These are phyloP conservation scores for Mycena leptocephala DNA, from an alignment of 768 basidiomycete genomes.

Conservation along the genomic window DNA sequence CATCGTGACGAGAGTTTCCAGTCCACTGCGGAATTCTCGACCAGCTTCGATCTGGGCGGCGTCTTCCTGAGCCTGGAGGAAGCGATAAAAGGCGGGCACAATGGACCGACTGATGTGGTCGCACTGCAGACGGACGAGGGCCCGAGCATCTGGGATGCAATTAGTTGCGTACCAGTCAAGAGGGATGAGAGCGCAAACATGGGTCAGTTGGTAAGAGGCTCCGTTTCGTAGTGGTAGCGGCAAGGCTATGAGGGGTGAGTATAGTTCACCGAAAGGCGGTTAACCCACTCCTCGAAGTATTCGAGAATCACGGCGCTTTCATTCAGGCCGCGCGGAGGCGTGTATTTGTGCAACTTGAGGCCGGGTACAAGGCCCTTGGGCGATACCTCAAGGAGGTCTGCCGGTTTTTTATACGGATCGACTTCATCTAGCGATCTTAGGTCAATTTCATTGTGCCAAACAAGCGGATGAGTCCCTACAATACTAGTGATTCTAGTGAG, in stretches of 20 bases:
- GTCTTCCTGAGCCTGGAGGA: constrained; percentile 77
- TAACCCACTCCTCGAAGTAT: constrained; percentile 81
- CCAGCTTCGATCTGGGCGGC: constrained; percentile 66
- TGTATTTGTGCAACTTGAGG: constrained; percentile 67
- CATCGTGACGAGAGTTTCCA: constrained; percentile 67
- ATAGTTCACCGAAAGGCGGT: not conserved
- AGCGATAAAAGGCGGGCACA: constrained; percentile 84
- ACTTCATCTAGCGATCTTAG: constrained; percentile 75
- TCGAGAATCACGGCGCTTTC: constrained; percentile 88
- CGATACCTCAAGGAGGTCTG: constrained; percentile 85
- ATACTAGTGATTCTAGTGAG: constrained; percentile 49
- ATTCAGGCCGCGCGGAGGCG: constrained; percentile 76
- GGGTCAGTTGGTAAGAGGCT: constrained; percentile 77
- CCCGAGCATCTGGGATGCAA: constrained; percentile 70
- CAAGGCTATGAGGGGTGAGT: constrained; percentile 56
- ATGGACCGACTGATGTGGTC: constrained; percentile 78
- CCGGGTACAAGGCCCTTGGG: constrained; percentile 89
- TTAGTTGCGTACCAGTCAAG: not conserved
- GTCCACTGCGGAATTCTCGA: constrained; percentile 68
- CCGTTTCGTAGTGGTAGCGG: constrained; percentile 61
- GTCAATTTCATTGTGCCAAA: not conserved
- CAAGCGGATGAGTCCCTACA: constrained; percentile 45
- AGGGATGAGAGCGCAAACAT: constrained; percentile 58
- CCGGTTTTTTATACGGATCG: constrained; percentile 87
- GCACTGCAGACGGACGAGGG: constrained; percentile 76